Conservation (phyloP, 148 eudicot species). For the Camellia granthamiana region DNA sequence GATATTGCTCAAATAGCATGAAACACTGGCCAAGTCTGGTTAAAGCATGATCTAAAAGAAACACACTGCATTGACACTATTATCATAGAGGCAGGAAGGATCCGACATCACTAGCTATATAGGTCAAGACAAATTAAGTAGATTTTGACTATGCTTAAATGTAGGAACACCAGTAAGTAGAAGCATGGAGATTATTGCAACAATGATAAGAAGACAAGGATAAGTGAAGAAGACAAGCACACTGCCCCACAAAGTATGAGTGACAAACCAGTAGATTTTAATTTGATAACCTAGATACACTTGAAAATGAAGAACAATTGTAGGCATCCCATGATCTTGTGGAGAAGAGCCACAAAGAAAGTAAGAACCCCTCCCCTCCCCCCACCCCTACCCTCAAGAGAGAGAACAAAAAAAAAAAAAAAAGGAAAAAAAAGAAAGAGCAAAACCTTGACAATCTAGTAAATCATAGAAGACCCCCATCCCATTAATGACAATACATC, state of each 20-base stretch:
- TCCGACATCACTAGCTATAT: neutral
- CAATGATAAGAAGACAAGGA: neutral
- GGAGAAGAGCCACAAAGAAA: too few species aligned
- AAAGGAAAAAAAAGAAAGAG: neutral
- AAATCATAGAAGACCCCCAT: neutral
- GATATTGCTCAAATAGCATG: neutral
- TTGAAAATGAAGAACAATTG: neutral
- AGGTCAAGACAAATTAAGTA: too few species aligned
- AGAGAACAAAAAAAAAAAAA: neutral
- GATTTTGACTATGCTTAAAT: neutral
- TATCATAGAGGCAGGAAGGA: neutral
- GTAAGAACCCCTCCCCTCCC: too few species aligned
- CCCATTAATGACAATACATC: neutral
- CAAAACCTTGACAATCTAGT: neutral
- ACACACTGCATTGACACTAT: neutral
- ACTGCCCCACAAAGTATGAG: neutral
- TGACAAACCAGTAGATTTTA: neutral
- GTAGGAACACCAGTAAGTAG: neutral
- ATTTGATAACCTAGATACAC: too few species aligned
- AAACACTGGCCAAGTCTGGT: neutral
- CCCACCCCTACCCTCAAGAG: too few species aligned
- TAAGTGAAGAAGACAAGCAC: neutral
- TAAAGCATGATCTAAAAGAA: neutral
- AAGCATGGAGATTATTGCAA: neutral
- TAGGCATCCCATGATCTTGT: neutral